Percentiles rank a stretch among this genome's conserved stretches.
phyloP scores from a whole-genome alignment of 768 basidiomycete genomes.

The Hortiboletus campestris region DNA sequence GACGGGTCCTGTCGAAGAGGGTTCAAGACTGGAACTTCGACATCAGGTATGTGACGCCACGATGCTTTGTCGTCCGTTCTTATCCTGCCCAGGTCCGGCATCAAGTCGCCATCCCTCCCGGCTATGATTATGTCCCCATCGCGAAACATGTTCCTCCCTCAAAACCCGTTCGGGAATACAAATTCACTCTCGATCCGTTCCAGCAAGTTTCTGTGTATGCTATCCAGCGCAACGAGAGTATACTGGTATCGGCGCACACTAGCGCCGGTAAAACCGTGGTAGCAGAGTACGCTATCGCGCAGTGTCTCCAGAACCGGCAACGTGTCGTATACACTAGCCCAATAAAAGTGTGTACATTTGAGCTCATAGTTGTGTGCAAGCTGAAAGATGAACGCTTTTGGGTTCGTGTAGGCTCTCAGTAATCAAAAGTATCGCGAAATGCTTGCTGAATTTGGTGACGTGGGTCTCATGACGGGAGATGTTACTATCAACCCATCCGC shows the following conservation, averaged over 20 bases:
- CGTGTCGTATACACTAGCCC: slow-evolving; percentile 99
- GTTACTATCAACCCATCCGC: slow-evolving; percentile 98
- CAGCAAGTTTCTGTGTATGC: slow-evolving; percentile 92
- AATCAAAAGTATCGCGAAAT: slow-evolving; percentile 99
- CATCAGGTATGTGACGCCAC: slow-evolving; percentile 56
- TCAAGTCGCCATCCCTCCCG: slow-evolving; percentile 93
- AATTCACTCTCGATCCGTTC: slow-evolving; percentile 96
- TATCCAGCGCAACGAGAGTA: slow-evolving; percentile 96
- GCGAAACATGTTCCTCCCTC: slow-evolving; percentile 86
- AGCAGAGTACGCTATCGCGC: slow-evolving; percentile 98
- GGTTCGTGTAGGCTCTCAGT: slow-evolving; percentile 74
- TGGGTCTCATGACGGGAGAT: slow-evolving; percentile 99
- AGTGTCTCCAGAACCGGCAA: slow-evolving; percentile 89
- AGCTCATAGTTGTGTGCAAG: slow-evolving; percentile 7
- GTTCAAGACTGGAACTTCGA: slow-evolving; percentile 69
- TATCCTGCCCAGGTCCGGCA: slow-evolving; percentile 69
- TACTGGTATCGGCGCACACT: slow-evolving; percentile 97
- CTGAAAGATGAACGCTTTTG: slow-evolving; percentile 17
- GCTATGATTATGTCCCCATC: slow-evolving; percentile 89
- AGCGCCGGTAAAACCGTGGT: slow-evolving; percentile 99
- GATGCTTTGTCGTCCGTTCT: background rate
- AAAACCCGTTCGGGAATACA: slow-evolving; percentile 90
- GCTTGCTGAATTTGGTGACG: slow-evolving; percentile 95
- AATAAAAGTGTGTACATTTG: slow-evolving; percentile 77
- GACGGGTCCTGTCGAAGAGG: slow-evolving; percentile 67